A percentile compares a stretch with the other conserved stretches of the same genome.
These are phyloP conservation scores for Camelina sativa DNA, from an alignment of 345 rosid species.

Conservation along the genomic window DNA sequence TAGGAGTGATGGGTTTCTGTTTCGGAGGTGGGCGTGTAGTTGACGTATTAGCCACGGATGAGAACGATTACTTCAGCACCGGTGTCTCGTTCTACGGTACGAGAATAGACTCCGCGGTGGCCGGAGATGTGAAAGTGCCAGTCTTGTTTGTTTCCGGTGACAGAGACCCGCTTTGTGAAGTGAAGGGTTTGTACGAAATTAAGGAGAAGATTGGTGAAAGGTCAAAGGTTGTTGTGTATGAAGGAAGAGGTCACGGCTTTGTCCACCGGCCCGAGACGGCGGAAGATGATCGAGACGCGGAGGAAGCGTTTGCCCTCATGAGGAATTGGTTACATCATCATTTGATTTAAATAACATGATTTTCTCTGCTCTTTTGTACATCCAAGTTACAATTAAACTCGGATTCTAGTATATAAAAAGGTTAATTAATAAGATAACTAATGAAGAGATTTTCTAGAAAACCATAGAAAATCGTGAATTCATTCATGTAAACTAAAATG, in stretches of 20 bases:
- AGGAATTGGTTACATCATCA: slow-evolving; percentile 75
- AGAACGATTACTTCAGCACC: slow-evolving; percentile 53
- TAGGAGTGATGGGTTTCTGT: slow-evolving; percentile 81
- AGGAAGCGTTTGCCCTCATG: slow-evolving; percentile 63
- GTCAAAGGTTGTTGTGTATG: slow-evolving; percentile 59
- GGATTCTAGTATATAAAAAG: not conserved
- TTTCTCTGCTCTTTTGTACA: slow-evolving; percentile 10
- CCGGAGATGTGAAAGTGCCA: slow-evolving; percentile 62
- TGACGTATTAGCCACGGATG: slow-evolving; percentile 64
- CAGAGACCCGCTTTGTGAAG: slow-evolving; percentile 67
- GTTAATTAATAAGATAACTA: not conserved
- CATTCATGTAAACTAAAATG: slow-evolving; percentile 1
- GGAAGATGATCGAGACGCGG: slow-evolving; percentile 84
- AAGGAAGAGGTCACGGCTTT: slow-evolving; percentile 81
- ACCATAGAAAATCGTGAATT: not conserved
- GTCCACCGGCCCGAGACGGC: slow-evolving; percentile 72
- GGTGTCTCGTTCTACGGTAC: slow-evolving; percentile 91
- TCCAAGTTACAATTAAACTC: slow-evolving; percentile 2
- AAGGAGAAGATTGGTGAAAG: slow-evolving; percentile 56
- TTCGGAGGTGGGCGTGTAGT: slow-evolving; percentile 82
- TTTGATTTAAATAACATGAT: slow-evolving; percentile 33
- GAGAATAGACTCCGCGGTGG: slow-evolving; percentile 58
- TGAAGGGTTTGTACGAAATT: slow-evolving; percentile 50
- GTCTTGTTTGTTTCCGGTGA: slow-evolving; percentile 79
- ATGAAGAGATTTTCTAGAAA: not conserved